Evolutionary conservation across 176 grass and related monocot genomes (phyloP), one percentile per base, ranked within the genome.

Genomic region (Aegilops sharonensis): DNA sequence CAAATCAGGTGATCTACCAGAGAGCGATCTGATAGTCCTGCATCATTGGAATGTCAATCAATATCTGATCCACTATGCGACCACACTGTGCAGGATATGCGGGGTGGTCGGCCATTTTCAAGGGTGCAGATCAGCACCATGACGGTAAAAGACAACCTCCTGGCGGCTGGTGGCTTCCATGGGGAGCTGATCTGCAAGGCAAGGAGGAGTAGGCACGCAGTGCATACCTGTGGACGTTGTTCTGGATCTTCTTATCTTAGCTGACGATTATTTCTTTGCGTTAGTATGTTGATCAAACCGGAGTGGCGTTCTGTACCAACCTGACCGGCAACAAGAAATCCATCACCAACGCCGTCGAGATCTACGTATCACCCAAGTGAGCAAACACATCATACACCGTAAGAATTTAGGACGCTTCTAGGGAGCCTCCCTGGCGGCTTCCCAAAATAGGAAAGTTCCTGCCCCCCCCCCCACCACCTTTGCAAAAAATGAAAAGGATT

Each of bases 131-230:
- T 98, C 71, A 95, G 92, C 87, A 75, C 91, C 54, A 92, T 95
- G 93, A 69, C 84, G 20, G 20, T 94, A 2, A 92, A 95, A 40
- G 91, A 85, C 54, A 92, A 98, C 68, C 79, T 98, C 60, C 17
- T 98, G 79, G 93, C 78, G 8, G 90, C 88, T 54, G 96, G 96
- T 84, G 96, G 93, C 24, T 95, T 98, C 82, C 92, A 84, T 35
- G 96, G 96, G 63, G 96, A 98, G 42, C 83, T 98, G 68, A 88
- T 94, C 60, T 95, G 93, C 84, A 95, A 95, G 93, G 93, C 95
- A 86, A 88, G 27, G 15, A 36, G 3, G 11, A 45, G 11, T 80
- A 6, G 14, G 14, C 39, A 62, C 2, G 2, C 11, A 21, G 1
- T 50, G 24, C 27, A 59, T 14, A 36, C 3, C 43, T 10, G 15